Conservation (phyloP, 2,329 filamentous ascomycete genomes). For the Fusarium verrucosum region DNA sequence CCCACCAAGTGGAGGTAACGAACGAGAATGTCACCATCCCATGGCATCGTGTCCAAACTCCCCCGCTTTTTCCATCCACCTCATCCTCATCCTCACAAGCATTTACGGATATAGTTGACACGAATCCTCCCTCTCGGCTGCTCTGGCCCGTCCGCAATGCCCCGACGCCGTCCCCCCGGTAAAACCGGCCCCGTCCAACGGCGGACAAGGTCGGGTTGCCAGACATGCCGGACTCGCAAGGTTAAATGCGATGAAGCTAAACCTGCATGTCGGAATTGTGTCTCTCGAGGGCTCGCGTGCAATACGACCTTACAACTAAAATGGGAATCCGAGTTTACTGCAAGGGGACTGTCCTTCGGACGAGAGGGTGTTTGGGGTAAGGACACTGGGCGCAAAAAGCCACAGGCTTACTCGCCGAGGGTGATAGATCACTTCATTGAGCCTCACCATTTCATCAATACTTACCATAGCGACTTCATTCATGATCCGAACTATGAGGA, state of each 20-base stretch:
- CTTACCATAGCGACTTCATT: constrained; percentile 31
- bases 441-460: constrained; percentile 35
- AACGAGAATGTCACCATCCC: constrained; percentile 13
- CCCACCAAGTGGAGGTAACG: constrained; percentile 1
- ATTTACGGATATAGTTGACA: background rate
- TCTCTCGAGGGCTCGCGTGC: constrained; percentile 23
- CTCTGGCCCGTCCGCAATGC: constrained; percentile 12
- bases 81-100: background rate
- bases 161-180: constrained; percentile 29
- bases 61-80: constrained; percentile 29
- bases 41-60: background rate
- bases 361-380: constrained; percentile 46
- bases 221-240: constrained; percentile 39
- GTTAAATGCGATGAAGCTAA: constrained; percentile 40
- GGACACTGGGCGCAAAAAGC: background rate
- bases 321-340: constrained; percentile 46
- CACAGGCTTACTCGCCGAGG: background rate
- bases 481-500: constrained; percentile 22
- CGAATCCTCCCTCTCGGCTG: background rate
- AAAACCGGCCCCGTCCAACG: constrained; percentile 23
- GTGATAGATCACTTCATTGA: background rate
- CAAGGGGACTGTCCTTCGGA: constrained; percentile 43
- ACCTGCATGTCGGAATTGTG: constrained; percentile 34
- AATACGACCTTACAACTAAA: constrained; percentile 35
- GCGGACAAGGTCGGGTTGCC: constrained; percentile 37